Conservation (phyloP, 805 yeast species). For the Candida sanyiensis region DNA sequence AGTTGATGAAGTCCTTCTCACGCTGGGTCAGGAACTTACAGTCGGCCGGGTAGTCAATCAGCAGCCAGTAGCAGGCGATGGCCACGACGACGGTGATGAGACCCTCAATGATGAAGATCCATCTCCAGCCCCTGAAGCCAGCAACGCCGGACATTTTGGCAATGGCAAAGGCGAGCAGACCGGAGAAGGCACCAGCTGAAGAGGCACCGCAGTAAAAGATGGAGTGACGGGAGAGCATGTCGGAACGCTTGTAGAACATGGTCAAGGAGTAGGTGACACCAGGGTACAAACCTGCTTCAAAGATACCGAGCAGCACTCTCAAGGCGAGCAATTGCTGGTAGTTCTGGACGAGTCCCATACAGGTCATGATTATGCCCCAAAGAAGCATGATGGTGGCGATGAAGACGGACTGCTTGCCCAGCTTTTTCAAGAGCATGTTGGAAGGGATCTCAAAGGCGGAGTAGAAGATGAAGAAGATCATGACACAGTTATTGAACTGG, state of each 20-base stretch:
- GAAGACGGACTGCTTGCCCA: constrained; percentile 38
- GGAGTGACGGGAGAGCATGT: constrained; percentile 33
- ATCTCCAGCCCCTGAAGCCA: constrained; percentile 39
- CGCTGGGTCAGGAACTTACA: constrained; percentile 37
- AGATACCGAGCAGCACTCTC: constrained; percentile 40
- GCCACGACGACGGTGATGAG: constrained; percentile 34
- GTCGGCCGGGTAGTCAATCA: constrained; percentile 39
- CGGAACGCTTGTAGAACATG: constrained; percentile 34
- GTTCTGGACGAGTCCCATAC: constrained; percentile 41
- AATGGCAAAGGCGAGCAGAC: constrained; percentile 37
- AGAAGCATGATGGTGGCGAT: constrained; percentile 40
- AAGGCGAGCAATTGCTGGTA: constrained; percentile 25
- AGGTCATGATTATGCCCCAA: constrained; percentile 38
- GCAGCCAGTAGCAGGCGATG: constrained; percentile 28
- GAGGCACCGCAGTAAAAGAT: constrained; percentile 35
- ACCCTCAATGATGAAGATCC: constrained; percentile 31
- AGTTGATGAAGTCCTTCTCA: constrained; percentile 28
- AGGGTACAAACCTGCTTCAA: constrained; percentile 40
- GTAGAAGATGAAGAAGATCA: constrained; percentile 42
- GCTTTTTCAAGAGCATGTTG: constrained; percentile 20
- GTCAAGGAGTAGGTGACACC: constrained; percentile 35
- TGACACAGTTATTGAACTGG: constrained; percentile 36
- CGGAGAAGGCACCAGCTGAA: constrained; percentile 41
- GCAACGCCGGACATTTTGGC: constrained; percentile 30
- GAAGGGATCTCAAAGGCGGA: constrained; percentile 31